Evolutionary conservation across 2,329 filamentous ascomycete genomes (phyloP).

Genomic region (Nannizzia gypsea): DNA sequence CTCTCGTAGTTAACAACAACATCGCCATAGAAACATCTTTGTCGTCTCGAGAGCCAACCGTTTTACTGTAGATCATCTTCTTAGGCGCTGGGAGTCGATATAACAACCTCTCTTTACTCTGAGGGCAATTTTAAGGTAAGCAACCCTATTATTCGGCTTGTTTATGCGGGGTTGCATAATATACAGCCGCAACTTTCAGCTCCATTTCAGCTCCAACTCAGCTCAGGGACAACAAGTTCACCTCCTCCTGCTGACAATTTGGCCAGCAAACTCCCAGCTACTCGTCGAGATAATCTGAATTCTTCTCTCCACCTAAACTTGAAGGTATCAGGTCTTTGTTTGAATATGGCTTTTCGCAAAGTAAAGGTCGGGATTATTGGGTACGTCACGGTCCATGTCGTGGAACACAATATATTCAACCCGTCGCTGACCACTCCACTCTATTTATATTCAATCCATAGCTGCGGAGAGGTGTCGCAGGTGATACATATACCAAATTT

Average conservation of each 20-base stretch:
- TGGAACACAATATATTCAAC: not conserved
- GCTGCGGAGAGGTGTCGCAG: slow-evolving; percentile 11
- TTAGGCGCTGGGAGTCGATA: not conserved
- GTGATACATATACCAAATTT: slow-evolving; percentile 12
- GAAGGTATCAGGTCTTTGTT: not conserved
- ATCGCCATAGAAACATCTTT: not conserved
- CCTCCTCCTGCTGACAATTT: not conserved
- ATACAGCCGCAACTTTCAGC: not conserved
- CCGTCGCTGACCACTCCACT: not conserved
- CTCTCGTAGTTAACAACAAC: no score
- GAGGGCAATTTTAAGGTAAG: not conserved
- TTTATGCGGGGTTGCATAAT: not conserved
- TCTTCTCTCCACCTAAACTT: not conserved
- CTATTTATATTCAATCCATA: not conserved
- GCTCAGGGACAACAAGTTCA: not conserved
- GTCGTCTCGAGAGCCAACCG: not conserved
- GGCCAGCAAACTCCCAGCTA: not conserved
- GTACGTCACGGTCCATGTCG: not conserved
- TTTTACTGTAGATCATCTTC: not conserved
- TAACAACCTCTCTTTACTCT: not conserved
- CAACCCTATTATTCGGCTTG: not conserved
- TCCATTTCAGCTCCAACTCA: not conserved
- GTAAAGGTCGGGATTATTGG: not conserved
- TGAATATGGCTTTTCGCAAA: not conserved
- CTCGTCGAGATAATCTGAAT: not conserved